Conservation (phyloP, 1,284 basidiomycete species). For the Coriolopsis trogii region DNA sequence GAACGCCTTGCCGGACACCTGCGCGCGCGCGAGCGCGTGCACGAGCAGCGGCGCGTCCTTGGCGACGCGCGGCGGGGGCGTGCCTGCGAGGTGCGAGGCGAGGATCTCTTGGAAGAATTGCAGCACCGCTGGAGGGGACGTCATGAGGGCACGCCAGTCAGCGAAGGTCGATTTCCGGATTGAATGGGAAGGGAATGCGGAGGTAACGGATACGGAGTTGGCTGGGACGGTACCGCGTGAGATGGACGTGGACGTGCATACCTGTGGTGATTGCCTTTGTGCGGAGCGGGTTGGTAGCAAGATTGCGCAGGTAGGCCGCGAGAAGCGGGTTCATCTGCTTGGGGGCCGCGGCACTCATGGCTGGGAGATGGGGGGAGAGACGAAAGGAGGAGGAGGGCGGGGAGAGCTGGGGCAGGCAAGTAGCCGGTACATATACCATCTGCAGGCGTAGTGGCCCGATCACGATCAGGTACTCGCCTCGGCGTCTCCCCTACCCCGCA, state of each 20-base stretch:
- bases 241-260: conserved; percentile 28
- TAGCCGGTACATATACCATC: background rate
- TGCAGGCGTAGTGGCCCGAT: background rate
- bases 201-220: background rate
- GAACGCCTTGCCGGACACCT: conserved; percentile 65
- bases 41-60: conserved; percentile 57
- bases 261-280: conserved; percentile 78
- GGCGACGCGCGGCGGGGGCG: conserved; percentile 50
- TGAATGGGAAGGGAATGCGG: background rate
- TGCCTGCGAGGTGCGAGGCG: conserved; percentile 68
- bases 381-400: background rate
- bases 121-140: conserved; percentile 50
- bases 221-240: background rate
- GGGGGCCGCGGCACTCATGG: conserved; percentile 37
- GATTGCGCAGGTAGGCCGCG: conserved; percentile 63
- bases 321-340: conserved; percentile 57
- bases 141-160: background rate
- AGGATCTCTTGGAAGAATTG: conserved; percentile 84
- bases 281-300: conserved; percentile 66
- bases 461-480: conserved; percentile 5
- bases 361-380: conserved; percentile 9
- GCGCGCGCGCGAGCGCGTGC: conserved; percentile 56
- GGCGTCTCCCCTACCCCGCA: conserved; percentile 2
- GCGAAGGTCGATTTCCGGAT: background rate
- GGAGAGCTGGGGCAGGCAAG: background rate